Evolutionary conservation across 768 basidiomycete species (phyloP).

Genomic region (Obba rivulosa): DNA sequence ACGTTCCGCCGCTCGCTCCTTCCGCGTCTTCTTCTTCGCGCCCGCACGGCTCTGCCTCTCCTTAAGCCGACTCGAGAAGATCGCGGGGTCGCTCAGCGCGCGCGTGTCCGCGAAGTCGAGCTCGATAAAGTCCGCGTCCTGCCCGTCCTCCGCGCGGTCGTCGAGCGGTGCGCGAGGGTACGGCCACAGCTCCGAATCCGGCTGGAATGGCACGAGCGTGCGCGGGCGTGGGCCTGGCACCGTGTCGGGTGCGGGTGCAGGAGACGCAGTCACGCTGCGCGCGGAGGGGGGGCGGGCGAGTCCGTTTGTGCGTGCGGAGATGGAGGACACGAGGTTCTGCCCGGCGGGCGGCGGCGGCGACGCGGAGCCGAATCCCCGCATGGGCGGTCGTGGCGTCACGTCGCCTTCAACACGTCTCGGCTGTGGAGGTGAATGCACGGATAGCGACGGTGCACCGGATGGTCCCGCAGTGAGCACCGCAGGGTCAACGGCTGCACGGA

Average conservation of each 20-base stretch:
- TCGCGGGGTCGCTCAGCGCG: conserved; percentile 61
- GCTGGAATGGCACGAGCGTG: conserved; percentile 52
- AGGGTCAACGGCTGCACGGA: conserved; percentile 7
- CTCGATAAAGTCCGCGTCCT: conserved; percentile 64
- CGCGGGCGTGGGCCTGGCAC: conserved; percentile 11
- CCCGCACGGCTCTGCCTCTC: conserved; percentile 21
- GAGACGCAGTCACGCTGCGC: not conserved
- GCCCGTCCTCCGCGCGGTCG: conserved; percentile 29
- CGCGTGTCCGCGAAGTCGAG: conserved; percentile 73
- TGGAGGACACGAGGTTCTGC: conserved; percentile 4
- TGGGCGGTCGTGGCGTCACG: conserved; percentile 56
- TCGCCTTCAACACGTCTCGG: conserved; percentile 32
- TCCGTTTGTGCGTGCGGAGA: not conserved
- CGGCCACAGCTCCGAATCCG: conserved; percentile 69
- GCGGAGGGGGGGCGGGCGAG: not conserved
- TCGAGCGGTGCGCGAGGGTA: conserved; percentile 47
- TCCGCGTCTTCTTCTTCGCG: conserved; percentile 23
- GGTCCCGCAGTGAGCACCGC: conserved; percentile 3
- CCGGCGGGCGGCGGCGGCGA: conserved; percentile 13
- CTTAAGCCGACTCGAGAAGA: conserved; percentile 34
- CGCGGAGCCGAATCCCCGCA: conserved; percentile 25
- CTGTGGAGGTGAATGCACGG: conserved; percentile 5
- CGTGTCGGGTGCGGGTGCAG: not conserved
- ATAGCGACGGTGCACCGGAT: conserved; percentile 9
- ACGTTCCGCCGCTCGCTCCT: conserved; percentile 29